Evolutionary conservation across 2,329 filamentous ascomycete genomes (phyloP), one percentile per base, ranked within the genome.

Genomic region (Mycosphaerella sp.): DNA sequence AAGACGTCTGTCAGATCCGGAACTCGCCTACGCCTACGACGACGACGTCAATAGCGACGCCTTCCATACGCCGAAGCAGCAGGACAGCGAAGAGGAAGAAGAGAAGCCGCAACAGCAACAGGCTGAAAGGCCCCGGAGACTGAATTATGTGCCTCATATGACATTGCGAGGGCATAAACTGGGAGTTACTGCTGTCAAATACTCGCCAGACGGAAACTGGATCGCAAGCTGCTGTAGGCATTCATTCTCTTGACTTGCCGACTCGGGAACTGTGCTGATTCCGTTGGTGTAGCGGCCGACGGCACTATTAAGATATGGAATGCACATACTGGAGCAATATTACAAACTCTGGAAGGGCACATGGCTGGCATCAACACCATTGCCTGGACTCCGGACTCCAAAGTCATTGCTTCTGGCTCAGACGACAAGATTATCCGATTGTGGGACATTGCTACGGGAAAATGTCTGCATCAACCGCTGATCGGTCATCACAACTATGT

Each of bases 371-470:
- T 98, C 14, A 95, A 88, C 32, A 92, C 90, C 39, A 80, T 98
- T 45, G 85, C 91, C n/a, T 98, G 93, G 93, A 86, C 86, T 56
- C 91, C 92, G 0, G 90, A 97, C 70, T 89, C 86, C 57, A 84
- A 84, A 62, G 89, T 87, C 2, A 79, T 98, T 45, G 93, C 92
- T 3, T 92, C 89, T 8, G 93, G 92, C 23, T 92, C 88, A 4
- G 93, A 98, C 72, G 93, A 98, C 78, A 98, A 98, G 74, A 84
- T 87, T 0, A 97, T 98, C 59, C 83, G 93, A 2, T 76, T 98
- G 1, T 98, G 93, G 93, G 88, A 96, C 63, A 75, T 81, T 3
- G 65, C 74, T 14, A 81, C 79, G 6, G 81, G 80, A 14, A 78
- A 80, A 66, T 75, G 80, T 29, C 78, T 83, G 51, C 78, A 80